Base-by-base conservation (phyloP, 2,329 filamentous ascomycete species). In the Monosporascus sp. region DNA sequence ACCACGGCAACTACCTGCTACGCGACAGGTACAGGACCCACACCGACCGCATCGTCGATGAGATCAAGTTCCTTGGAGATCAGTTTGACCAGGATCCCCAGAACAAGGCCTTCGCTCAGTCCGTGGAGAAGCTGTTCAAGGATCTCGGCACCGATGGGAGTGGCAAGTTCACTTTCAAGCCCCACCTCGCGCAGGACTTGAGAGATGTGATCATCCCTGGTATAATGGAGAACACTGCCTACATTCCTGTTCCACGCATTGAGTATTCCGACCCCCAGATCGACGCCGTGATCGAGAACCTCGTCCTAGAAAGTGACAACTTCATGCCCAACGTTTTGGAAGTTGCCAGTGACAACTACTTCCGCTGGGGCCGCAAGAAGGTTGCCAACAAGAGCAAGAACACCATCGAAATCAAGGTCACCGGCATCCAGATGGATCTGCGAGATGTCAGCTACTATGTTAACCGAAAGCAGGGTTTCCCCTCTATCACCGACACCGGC, bases 281-380 rank as follows among this genome's bases (percentile, higher is more conserved):
- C 50, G 94, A 99, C 71, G 87, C 87, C 48, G 82, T 97, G 48
- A 82, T 99, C 45, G 94, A 99, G 77, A 99, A 99, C 71, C 77
- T 99, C 11, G 88, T 97, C 46, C 82, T 99, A 50, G 94, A 99
- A 75, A 92, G 90, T 60, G 92, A 97, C 77, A 99, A 99, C 74
- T 85, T 99, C 63, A 91, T 92, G 74, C 94, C 94, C 58, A 99
- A 99, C 64, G 80, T 93, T 5, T 72, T 96, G 40, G 93, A 99
- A 71, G 80, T 97, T 57, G 83, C 86, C 55, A 94, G 85, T 68
- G 92, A 97, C 75, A 94, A 97, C 77, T 95, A 94, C 77, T 91
- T 92, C 82, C 86, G 89, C 61, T 96, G 89, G 86, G 94, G 93
- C 38, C 91, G 94, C 68, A 97, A 95, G 85, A 87, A 86, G 69